A percentile compares a stretch with the other conserved stretches of the same genome.
Evolutionary conservation across 202 grass and related monocot species (phyloP).

Genomic region (Musa balbisiana): DNA sequence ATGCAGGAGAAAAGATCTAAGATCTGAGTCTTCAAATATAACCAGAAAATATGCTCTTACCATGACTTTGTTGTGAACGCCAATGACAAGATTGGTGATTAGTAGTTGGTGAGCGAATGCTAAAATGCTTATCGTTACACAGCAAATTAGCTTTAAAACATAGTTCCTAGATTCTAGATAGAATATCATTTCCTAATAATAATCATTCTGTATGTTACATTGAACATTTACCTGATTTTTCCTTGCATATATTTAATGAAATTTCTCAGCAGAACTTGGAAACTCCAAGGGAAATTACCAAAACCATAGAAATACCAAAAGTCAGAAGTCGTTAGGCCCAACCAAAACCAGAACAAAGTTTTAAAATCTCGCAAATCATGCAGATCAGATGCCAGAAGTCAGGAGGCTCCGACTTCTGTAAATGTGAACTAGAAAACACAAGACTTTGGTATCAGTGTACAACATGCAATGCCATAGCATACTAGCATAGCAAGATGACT

Average conservation of each 20-base stretch:
- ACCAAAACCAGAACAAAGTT: background rate
- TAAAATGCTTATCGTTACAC: too few species aligned
- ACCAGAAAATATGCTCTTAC: background rate
- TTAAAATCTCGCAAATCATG: background rate
- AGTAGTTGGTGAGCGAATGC: too few species aligned
- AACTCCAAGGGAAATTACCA: background rate
- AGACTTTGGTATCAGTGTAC: background rate
- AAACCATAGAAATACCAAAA: background rate
- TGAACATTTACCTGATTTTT: background rate
- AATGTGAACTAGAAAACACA: background rate
- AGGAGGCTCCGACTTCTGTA: too few species aligned
- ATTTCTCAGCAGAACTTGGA: background rate
- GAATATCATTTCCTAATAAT: background rate
- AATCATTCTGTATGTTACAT: background rate
- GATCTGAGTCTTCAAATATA: background rate
- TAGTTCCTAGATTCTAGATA: background rate
- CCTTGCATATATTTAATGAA: background rate
- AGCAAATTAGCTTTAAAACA: too few species aligned
- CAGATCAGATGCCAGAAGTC: too few species aligned
- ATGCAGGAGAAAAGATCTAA: background rate
- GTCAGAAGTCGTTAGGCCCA: background rate
- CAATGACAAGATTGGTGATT: too few species aligned
- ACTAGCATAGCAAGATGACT: background rate
- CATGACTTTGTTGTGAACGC: too few species aligned
- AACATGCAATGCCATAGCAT: background rate